These are phyloP conservation scores for Podospora tetraspora DNA, from an alignment of 495 filamentous ascomycete genomes.

Conservation along the genomic window DNA sequence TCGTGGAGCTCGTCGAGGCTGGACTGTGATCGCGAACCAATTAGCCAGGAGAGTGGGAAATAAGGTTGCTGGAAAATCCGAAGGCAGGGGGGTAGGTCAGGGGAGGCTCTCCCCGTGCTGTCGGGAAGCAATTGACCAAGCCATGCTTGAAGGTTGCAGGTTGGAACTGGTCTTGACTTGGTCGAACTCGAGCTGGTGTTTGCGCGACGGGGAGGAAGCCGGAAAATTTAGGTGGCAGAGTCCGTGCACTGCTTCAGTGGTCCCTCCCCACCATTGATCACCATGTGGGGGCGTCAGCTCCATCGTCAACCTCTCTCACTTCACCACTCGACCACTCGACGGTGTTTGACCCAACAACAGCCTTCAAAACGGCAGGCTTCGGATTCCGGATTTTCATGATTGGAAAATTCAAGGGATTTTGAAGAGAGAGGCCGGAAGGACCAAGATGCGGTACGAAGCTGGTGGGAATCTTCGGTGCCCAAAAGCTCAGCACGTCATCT, in stretches of 20 bases:
- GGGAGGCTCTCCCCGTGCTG: neutral
- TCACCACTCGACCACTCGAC: neutral
- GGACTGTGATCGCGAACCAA: neutral
- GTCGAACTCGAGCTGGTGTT: neutral
- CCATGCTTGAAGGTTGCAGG: neutral
- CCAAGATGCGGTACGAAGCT: no score
- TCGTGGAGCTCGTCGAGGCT: neutral
- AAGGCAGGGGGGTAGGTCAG: neutral
- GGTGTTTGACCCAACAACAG: neutral
- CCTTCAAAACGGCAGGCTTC: no score
- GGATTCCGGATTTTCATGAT: no score
- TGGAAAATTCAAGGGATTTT: neutral
- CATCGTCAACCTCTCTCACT: neutral
- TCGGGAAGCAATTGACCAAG: neutral
- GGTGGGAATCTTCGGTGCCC: neutral
- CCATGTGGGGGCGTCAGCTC: neutral
- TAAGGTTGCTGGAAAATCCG: neutral
- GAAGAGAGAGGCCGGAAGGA: no score
- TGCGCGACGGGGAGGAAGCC: neutral
- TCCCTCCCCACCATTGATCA: neutral
- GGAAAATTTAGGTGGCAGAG: neutral
- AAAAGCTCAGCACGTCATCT: neutral
- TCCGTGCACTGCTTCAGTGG: neutral
- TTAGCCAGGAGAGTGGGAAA: neutral
- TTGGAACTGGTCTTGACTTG: neutral